These are phyloP conservation scores for Filosporella fistucella DNA, from an alignment of 495 filamentous ascomycete genomes.

Conservation along the genomic window DNA sequence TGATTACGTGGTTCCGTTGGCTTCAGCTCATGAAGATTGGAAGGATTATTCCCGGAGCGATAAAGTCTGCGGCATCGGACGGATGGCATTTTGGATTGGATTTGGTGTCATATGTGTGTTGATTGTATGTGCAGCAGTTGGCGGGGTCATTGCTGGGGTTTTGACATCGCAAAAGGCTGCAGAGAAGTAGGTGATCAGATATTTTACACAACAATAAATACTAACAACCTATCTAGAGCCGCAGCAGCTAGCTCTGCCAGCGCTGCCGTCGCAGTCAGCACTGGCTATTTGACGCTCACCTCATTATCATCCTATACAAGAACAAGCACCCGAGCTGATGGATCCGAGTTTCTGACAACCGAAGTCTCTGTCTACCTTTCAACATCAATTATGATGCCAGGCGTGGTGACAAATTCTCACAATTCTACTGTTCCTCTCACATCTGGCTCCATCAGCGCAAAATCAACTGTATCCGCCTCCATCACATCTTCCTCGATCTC, in stretches of 20 bases:
- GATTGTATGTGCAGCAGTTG: not conserved
- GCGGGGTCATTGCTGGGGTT: not conserved
- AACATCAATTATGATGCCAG: not conserved
- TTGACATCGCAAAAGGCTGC: not conserved
- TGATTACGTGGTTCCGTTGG: not conserved
- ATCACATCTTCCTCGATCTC: not conserved
- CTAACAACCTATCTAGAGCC: too few relatives aligned
- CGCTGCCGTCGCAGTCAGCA: too few relatives aligned
- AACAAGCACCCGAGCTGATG: too few relatives aligned
- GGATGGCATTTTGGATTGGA: not conserved
- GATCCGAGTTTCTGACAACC: too few relatives aligned
- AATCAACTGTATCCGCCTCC: not conserved
- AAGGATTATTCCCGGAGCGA: not conserved
- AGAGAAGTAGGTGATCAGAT: not conserved
- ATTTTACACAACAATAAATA: too few relatives aligned
- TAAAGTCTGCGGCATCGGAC: constrained; percentile 1
- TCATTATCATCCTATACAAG: too few relatives aligned
- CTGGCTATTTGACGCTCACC: too few relatives aligned
- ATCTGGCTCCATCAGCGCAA: too few relatives aligned
- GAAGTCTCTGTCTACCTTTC: too few relatives aligned
- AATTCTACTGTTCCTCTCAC: too few relatives aligned
- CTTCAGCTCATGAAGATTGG: constrained; percentile 1
- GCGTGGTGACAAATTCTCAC: too few relatives aligned
- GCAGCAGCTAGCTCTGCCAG: too few relatives aligned
- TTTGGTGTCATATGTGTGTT: not conserved